Base-by-base conservation (phyloP, 306 rosid species). In the Cicer yamashitae region DNA sequence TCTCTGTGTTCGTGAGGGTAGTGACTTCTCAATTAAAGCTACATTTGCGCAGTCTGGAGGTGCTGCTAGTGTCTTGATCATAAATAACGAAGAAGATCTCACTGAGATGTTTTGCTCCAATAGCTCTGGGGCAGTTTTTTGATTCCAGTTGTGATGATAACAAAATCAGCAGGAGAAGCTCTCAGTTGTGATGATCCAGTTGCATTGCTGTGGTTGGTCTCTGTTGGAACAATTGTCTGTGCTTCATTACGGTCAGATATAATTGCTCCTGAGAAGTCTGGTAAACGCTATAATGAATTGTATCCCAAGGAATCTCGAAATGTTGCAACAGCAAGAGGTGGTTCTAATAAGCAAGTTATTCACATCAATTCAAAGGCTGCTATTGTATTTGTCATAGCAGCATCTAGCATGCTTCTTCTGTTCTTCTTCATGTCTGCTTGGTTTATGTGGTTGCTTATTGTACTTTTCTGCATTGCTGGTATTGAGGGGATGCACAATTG, bases 381-480 rank as follows among this genome's bases (percentile, higher is more conserved):
- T 48, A 41, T 92, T 62, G 40, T 89, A 67, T 92, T 94, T 84
- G 92, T 94, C 70, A 85, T 92, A 72, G 30, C 83, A 20, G 99
- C 98, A 63, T 94, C 98, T 47, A 80, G 79, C 76, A 87, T 92
- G 86, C 87, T 94, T 83, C 85, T 94, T 81, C 87, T 94, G 40
- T 94, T 82, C 83, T 94, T 92, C 85, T 92, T 92, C 84, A 92
- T 92, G 99, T 94, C 99, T 8, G 72, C 93, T 56, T 94, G 98
- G 99, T 94, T 94, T 87, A 68, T 94, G 71, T 94, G 98, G 98
- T 86, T 92, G 85, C 90, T 94, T 86, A 89, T 94, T 67, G 83
- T 89, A 73, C 90, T 94, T 85, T 94, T 94, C 92, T 92, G 98
- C 92, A 85, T 92, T 6, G 97, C 96, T 54, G 97, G 99, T 61